Base-by-base conservation (phyloP, 179 eudicot species). In the Heliamphora pulchella region DNA sequence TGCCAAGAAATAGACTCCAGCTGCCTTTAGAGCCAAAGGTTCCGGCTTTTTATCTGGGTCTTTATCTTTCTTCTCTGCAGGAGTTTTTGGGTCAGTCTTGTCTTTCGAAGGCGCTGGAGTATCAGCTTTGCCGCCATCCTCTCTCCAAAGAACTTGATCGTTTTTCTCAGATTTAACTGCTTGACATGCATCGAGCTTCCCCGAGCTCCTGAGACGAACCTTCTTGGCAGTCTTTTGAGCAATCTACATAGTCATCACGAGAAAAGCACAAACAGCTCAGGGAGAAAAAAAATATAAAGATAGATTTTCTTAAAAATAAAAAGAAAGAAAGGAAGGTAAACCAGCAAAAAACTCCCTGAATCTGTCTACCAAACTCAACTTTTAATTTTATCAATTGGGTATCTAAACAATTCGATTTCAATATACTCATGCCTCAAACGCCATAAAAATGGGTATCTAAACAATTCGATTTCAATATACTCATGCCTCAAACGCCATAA, bases 141-240 rank as follows among this genome's bases (percentile, higher is more conserved):
- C 71, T 59, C 78, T 59, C 89, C 89, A 87, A 18, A 82, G 63
- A 1, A 89, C 88, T 71, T 88, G 86, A 8, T 85, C 91, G 20
- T 79, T 84, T 48, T 77, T 82, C 50, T 81, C 86, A 59, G 84
- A 81, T 71, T 89, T 87, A 5, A 92, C 88, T 41, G 87, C 85
- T 79, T 85, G 90, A 82, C 99, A 96, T 62, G 88, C 89, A 72
- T 91, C 94, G 17, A 96, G 89, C 75, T 89, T 88, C 63, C 98
- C 99, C 5, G 95, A 88, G 68, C 86, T 91, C 88, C 88, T 94
- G 50, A 96, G 88, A 74, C 74, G 78, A 17, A 96, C 99, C 71
- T 90, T 94, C 87, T 92, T 90, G 69, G 97, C 97, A 76, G 89
- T 79, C 84, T 87, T 91, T 84, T 92, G 93, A 53, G 90, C 98